A percentile compares a stretch with the other conserved stretches of the same genome.
Conservation (phyloP, 2,329 filamentous ascomycete genomes). For the Rhynchosporium secalis region DNA sequence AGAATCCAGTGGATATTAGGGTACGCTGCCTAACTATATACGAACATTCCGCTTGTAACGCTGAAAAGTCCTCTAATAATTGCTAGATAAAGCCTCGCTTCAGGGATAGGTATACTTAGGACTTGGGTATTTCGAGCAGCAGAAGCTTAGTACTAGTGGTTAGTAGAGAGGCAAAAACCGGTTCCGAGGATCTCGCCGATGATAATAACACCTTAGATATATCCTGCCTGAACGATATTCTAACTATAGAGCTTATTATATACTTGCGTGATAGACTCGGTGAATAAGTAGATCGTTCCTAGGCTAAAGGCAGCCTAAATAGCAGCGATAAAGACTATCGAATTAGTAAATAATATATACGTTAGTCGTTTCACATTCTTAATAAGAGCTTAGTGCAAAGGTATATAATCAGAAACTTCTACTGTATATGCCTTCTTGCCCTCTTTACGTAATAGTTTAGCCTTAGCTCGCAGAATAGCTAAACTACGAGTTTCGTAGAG, state of each 20-base stretch:
- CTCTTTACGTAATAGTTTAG: neutral
- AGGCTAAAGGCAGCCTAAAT: conserved; percentile 51
- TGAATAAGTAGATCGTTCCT: conserved; percentile 22
- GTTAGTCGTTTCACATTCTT: conserved; percentile 32
- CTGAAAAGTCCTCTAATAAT: conserved; percentile 38
- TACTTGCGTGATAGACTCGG: conserved; percentile 54
- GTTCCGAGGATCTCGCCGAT: conserved; percentile 19
- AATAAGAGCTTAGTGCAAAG: neutral
- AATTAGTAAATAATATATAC: conserved; percentile 54
- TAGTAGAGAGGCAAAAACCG: conserved; percentile 18
- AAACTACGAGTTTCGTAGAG: neutral
- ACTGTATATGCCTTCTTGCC: conserved; percentile 17
- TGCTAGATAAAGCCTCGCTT: conserved; percentile 50
- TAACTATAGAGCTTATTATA: conserved; percentile 63
- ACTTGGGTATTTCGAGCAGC: conserved; percentile 11
- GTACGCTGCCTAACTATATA: conserved; percentile 57
- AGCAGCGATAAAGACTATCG: conserved; percentile 64
- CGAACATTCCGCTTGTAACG: conserved; percentile 54
- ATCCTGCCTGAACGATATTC: conserved; percentile 50
- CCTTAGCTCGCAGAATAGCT: neutral
- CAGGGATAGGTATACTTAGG: conserved; percentile 15
- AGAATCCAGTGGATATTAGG: conserved; percentile 54
- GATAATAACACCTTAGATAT: conserved; percentile 19
- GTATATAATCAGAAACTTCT: neutral
- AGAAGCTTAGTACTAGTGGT: conserved; percentile 16